Evolutionary conservation across 1,284 basidiomycete genomes (phyloP), one percentile per base, ranked within the genome.

Genomic region (Ganoderma lucidum): DNA sequence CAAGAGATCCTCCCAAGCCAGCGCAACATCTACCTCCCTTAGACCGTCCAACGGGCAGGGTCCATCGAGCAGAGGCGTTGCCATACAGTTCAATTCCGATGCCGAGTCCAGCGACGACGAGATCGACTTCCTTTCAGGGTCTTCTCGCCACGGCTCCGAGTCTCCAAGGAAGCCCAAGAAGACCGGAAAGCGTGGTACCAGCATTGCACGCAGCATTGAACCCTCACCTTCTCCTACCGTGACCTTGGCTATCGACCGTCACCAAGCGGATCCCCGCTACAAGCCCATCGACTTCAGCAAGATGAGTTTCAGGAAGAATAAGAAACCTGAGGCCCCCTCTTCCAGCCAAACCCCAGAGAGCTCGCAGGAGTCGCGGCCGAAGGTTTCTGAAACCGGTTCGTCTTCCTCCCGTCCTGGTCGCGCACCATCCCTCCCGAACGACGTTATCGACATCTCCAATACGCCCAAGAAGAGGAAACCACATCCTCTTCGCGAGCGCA

Each of bases 201-300:
- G 35, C 44, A 6, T 35, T 23, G 41, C n/a, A 23, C 67, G 1
- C 75, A 10, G 14, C 69, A 75, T 42, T n/a, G 37, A 39, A 15
- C 4, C 59, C 23, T 61, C 39, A 6, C 59, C 59, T 41, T 61
- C 59, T 37, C 37, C 35, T 37, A 15, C 39, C 14, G 59, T 61
- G 23, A 28, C 53, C 32, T 6, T 80, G 72, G 35, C 64, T 60
- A 67, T 76, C 61, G 71, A 74, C 70, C 58, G 60, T 45, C 77
- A 80, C 64, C 51, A 51, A 62, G 76, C 62, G 6, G 42, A 70
- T 23, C 68, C 73, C 3, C 51, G 67, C 19, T 72, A 74, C 41
- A 65, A 66, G 55, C 66, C 66, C 9, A 39, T 65, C 12, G 48
- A 74, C 62, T 62, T 73, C 48, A 75, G 63, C 64, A 73, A 70